Base-by-base conservation (phyloP, 768 basidiomycete genomes). In the Serendipita sp. region DNA sequence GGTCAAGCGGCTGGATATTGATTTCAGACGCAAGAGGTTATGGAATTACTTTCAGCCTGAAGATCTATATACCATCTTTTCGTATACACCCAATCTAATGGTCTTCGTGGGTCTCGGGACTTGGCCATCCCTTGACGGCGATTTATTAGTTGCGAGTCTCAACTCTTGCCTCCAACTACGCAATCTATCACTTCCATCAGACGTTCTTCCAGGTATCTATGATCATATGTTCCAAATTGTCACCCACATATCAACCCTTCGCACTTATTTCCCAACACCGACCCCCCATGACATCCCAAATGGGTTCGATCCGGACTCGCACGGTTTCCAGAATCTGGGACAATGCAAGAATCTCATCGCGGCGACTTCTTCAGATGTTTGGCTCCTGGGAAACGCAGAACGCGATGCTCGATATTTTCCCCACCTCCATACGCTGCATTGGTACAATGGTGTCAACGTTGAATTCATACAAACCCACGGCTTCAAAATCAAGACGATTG, bases 401-500 rank as follows among this genome's bases (percentile, higher is more conserved):
- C 34, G 8, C 18, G 28, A 60, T 32, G 28, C 56, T 34, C 28
- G 8, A n/a, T 60, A 24, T 38, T 60, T 60, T 60, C 56, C 56
- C 24, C 18, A 60, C 8, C 34, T 60, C 16, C 4, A n/a, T 28
- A 60, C 56, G n/a, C 8, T 60, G 56, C 56, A 60, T 35, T 24
- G 24, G 34, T 60, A 60, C 18, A 18, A 35, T 10, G 8, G 16
- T 35, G 35, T 60, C 4, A 34, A 38, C 30, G 3, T 35, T 10
- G 28, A 32, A 4, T n/a, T 60, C 8, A 37, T 60, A 4, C 16
- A 10, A 10, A 60, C 56, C 30, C 56, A 60, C 30, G 56, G 56
- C 16, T 38, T 30, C 56, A 60, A 60, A 60, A 60, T 60, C 37
- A 60, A 24, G n/a, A 60, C 56, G 28, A 24, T 60, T 35, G 56